phyloP scores from a whole-genome alignment of 1,284 basidiomycete genomes.

The Cutaneotrichosporon spelunceum region DNA sequence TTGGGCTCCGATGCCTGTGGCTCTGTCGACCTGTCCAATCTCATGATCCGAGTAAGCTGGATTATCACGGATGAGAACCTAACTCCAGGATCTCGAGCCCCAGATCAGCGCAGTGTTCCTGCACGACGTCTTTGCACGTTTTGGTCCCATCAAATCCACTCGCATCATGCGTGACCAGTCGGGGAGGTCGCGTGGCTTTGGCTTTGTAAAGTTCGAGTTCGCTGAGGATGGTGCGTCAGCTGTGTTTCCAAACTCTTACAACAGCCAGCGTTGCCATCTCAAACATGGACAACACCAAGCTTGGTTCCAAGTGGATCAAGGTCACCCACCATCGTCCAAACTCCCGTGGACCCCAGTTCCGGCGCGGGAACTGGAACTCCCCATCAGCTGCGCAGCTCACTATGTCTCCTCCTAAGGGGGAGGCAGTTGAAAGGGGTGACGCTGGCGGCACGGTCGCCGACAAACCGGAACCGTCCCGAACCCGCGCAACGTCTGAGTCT shows the following conservation, averaged over 20 bases:
- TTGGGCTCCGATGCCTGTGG: conserved; percentile 65
- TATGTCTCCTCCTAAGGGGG: neutral
- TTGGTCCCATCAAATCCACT: conserved; percentile 82
- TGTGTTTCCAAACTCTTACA: neutral
- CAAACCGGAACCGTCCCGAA: neutral
- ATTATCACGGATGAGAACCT: neutral
- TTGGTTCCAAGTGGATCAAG: conserved; percentile 30
- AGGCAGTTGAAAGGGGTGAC: too few species aligned
- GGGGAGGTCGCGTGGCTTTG: conserved; percentile 83
- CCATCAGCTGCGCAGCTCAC: neutral
- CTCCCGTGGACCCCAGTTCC: neutral
- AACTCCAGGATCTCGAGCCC: conserved; percentile 72
- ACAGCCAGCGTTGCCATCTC: conserved; percentile 32
- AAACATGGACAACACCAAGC: conserved; percentile 29
- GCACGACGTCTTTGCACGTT: conserved; percentile 70
- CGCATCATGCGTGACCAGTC: conserved; percentile 87
- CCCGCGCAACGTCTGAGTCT: neutral
- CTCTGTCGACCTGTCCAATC: conserved; percentile 83
- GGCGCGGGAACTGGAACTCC: neutral
- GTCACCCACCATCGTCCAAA: conserved; percentile 40
- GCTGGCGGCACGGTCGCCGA: neutral
- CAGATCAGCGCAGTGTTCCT: conserved; percentile 78
- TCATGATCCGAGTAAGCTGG: conserved; percentile 57
- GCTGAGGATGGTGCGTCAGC: conserved; percentile 70
- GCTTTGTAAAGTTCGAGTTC: conserved; percentile 86